phyloP scores from a whole-genome alignment of 768 basidiomycete genomes.

The Pleurotus tuoliensis region DNA sequence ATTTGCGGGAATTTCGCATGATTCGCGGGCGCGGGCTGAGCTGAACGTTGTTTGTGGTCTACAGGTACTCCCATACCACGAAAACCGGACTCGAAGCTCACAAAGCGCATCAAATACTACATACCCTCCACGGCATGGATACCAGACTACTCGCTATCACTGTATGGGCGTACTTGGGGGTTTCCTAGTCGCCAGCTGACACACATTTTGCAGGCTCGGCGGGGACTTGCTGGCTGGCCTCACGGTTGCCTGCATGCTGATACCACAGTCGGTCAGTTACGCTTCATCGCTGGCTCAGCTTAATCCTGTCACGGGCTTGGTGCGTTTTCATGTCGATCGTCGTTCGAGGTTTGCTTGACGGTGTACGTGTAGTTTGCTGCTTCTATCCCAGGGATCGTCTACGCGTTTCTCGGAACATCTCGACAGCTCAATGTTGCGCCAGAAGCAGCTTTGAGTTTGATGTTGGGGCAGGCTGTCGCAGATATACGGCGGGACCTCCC shows the following conservation, averaged over 20 bases:
- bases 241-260: constrained; percentile 80
- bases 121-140: constrained; percentile 79
- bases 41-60: neutral
- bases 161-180: constrained; percentile 40
- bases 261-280: constrained; percentile 89
- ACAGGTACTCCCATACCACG: constrained; percentile 2
- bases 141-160: constrained; percentile 64
- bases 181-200: neutral
- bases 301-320: constrained; percentile 81
- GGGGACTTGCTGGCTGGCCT: constrained; percentile 80
- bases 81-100: constrained; percentile 25
- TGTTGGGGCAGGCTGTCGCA: constrained; percentile 83
- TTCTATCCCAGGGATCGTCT: constrained; percentile 82
- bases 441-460: constrained; percentile 82
- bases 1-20: neutral
- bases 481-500: constrained; percentile 52
- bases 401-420: constrained; percentile 86
- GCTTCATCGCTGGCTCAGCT: constrained; percentile 84
- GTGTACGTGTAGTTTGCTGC: constrained; percentile 55
- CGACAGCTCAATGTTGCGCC: constrained; percentile 81
- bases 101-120: constrained; percentile 64
- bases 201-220: constrained; percentile 23
- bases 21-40: neutral
- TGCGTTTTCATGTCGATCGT: constrained; percentile 30
- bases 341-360: neutral